A percentile compares a stretch with the other conserved stretches of the same genome.
These are phyloP conservation scores for Monosporozyma siamensis DNA, from an alignment of 805 yeast species.

Conservation along the genomic window DNA sequence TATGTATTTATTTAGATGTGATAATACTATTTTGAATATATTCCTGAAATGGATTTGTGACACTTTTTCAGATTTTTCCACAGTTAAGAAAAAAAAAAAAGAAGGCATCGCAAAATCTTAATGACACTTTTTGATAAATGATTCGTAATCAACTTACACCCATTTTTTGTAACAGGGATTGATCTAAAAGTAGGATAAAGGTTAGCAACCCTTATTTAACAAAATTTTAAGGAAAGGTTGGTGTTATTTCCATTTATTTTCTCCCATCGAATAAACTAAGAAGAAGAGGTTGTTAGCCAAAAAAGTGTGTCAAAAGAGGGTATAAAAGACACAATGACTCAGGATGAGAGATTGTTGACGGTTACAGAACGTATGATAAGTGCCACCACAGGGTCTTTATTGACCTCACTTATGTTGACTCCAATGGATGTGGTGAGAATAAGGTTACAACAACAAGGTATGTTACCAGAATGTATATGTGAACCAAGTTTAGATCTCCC, in stretches of 20 bases:
- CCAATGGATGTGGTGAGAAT: constrained; percentile 75
- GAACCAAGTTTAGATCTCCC: background rate
- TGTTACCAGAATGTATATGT: constrained; percentile 39
- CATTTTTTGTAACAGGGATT: background rate
- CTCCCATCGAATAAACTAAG: too few species aligned
- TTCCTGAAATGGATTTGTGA: background rate
- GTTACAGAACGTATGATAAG: constrained; percentile 61
- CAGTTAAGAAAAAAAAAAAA: background rate
- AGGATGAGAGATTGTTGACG: constrained; percentile 7
- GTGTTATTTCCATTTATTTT: too few species aligned
- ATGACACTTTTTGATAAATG: constrained; percentile 1
- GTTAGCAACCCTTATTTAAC: too few species aligned
- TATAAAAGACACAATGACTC: background rate
- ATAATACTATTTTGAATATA: too few species aligned
- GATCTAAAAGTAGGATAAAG: too few species aligned
- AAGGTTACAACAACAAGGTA: constrained; percentile 68
- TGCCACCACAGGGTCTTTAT: constrained; percentile 65
- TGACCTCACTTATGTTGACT: constrained; percentile 66
- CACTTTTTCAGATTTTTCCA: background rate
- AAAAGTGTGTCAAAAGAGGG: too few species aligned
- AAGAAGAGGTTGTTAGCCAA: too few species aligned
- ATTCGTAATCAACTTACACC: background rate
- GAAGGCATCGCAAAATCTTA: background rate
- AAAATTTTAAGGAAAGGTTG: too few species aligned
- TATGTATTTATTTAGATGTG: too few species aligned